A percentile compares a stretch with the other conserved stretches of the same genome.
These are phyloP conservation scores for Cyphellophora europaea DNA, from an alignment of 2,329 filamentous ascomycete species.

Conservation along the genomic window DNA sequence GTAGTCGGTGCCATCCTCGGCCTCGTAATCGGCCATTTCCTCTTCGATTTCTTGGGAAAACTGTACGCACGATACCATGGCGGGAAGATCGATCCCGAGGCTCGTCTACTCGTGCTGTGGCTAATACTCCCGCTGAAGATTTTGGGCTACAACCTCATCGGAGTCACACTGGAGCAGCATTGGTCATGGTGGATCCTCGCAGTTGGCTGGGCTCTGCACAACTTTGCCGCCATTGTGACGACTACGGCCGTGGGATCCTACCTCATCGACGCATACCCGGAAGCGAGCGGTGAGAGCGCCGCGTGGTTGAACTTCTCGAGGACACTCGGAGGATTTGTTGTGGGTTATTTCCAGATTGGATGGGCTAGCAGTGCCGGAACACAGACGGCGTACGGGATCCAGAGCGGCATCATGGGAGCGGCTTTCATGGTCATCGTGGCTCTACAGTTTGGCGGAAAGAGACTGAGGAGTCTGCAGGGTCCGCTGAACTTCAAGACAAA, in stretches of 20 bases:
- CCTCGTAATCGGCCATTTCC: conserved; percentile 42
- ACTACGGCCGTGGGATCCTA: conserved; percentile 43
- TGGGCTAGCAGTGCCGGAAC: conserved; percentile 38
- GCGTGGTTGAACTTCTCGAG: conserved; percentile 42
- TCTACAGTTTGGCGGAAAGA: conserved; percentile 27
- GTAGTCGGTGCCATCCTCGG: conserved; percentile 44
- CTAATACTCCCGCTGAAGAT: conserved; percentile 38
- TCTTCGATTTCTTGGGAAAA: conserved; percentile 41
- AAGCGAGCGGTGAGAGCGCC: conserved; percentile 41
- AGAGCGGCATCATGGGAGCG: conserved; percentile 30
- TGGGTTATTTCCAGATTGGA: conserved; percentile 34
- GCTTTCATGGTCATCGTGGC: conserved; percentile 26
- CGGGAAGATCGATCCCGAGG: conserved; percentile 47
- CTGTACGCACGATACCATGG: conserved; percentile 37
- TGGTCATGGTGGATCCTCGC: conserved; percentile 37
- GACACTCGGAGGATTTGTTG: conserved; percentile 38
- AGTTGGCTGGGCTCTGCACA: conserved; percentile 41
- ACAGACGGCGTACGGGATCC: conserved; percentile 34
- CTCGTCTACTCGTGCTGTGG: conserved; percentile 40
- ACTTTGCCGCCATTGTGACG: conserved; percentile 46
- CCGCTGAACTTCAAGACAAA: conserved; percentile 24
- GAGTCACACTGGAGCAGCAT: conserved; percentile 12
- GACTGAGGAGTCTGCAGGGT: conserved; percentile 14
- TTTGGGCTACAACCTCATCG: conserved; percentile 25
- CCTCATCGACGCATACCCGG: conserved; percentile 43